These are phyloP conservation scores for Fusarium succisae DNA, from an alignment of 2,329 filamentous ascomycete genomes.

Conservation along the genomic window DNA sequence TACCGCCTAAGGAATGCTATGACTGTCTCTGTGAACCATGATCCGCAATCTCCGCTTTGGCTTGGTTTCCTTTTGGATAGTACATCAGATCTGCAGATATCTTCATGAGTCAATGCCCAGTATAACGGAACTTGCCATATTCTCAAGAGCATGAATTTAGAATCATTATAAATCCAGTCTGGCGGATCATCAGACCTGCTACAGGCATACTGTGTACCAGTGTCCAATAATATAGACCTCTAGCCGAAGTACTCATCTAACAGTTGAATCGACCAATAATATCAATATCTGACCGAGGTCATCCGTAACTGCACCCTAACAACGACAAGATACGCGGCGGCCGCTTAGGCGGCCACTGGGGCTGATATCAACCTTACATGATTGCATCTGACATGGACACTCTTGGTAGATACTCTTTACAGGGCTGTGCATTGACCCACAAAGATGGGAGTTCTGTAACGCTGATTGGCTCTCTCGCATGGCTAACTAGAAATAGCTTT, in stretches of 20 bases:
- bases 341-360: background rate
- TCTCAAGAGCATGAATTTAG: no score
- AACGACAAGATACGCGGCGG: background rate
- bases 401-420: background rate
- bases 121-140: background rate
- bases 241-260: no score
- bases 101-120: fast-evolving
- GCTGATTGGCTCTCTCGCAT: background rate
- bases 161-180: background rate
- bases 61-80: background rate
- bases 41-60: background rate
- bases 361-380: background rate
- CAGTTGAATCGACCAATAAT: background rate
- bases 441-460: background rate
- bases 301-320: background rate
- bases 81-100: background rate
- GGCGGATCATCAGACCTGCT: background rate
- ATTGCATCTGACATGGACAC: background rate
- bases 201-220: background rate
- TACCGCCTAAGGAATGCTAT: background rate
- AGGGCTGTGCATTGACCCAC: background rate
- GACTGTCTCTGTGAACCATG: background rate
- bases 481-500: background rate
- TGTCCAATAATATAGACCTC: background rate
- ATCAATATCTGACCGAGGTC: background rate